These are phyloP conservation scores for Coemansia guatemalensis DNA, from an alignment of 192 early-diverging fungal genomes.

Conservation along the genomic window DNA sequence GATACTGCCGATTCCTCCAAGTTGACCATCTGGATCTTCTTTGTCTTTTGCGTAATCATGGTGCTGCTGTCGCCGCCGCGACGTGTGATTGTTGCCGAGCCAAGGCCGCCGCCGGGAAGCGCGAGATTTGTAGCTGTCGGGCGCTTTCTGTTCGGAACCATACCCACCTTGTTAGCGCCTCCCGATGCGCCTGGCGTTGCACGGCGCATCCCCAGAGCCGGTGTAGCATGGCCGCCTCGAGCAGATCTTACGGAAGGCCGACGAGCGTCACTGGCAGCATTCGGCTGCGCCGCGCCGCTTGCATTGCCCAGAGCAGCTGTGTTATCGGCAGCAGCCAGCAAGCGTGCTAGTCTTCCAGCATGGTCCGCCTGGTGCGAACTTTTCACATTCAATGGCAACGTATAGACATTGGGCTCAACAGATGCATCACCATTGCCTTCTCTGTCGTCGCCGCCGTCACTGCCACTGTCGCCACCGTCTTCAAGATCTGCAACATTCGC, in stretches of 20 bases:
- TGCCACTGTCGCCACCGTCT: not conserved
- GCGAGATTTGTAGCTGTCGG: constrained; percentile 15
- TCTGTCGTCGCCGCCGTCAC: not conserved
- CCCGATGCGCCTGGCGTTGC: not conserved
- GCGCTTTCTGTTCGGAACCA: constrained; percentile 24
- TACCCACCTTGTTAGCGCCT: constrained; percentile 18
- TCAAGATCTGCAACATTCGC: not conserved
- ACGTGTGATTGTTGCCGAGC: not conserved
- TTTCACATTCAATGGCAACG: constrained; percentile 18
- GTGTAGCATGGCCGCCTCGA: constrained; percentile 8
- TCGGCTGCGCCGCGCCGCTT: not conserved
- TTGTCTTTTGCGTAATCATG: constrained; percentile 10
- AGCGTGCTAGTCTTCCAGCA: constrained; percentile 25
- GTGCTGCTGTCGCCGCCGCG: constrained; percentile 2
- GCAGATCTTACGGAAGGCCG: not conserved
- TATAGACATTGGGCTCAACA: constrained; percentile 2
- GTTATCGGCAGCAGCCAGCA: constrained; percentile 23
- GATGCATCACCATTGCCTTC: not conserved
- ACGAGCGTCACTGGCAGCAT: constrained; percentile 5
- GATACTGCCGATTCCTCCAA: constrained; percentile 14
- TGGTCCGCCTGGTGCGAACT: constrained; percentile 28
- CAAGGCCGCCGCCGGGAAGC: constrained; percentile 18
- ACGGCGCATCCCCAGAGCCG: constrained; percentile 20
- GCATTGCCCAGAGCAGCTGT: not conserved
- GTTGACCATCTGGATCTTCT: constrained; percentile 27